Evolutionary conservation across 371 early-diverging fungal genomes (phyloP), one percentile per base, ranked within the genome.

Genomic region (Rhizopus delemar): DNA sequence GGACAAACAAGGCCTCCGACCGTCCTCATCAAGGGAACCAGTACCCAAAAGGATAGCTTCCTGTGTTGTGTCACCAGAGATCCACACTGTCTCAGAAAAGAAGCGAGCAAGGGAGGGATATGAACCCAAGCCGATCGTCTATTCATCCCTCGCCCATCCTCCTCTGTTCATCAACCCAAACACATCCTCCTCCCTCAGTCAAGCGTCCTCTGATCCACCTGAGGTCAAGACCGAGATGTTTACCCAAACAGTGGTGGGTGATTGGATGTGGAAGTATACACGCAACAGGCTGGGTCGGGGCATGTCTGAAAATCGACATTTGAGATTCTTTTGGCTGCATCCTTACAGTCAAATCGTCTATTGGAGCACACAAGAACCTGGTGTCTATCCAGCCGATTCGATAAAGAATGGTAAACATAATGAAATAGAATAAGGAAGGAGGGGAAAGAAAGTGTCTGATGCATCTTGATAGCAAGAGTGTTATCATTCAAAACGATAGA

Each of bases 281-380:
- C 72, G 85, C 4, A 74, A 81, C 22, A 60, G 73, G 13, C 74
- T 75, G 52, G 79, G 78, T 8, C 59, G 55, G 22, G 75, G 77
- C 33, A 73, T 73, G 12, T 78, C 78, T 28, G 87, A 85, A 60
- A 82, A 83, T 46, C 69, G 75, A 15, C 88, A 90, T 56, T 61
- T 71, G 53, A 77, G 90, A 15, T 90, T 82, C 67, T 85, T 90
- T 46, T 90, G 91, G 91, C 77, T 90, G 15, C 86, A 90, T 60
- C 89, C 91, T 12, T 89, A 88, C 48, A 83, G 86, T 34, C 82
- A 81, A 58, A 84, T 82, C n/a, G 59, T 90, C 28, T 83, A 88
- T 65, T 90, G 91, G 91, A 83, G 84, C 67, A 74, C 71, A 51
- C 73, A 75, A 53, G 84, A 84, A 38, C 90, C 90, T 12, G 83